Evolutionary conservation across 768 basidiomycete species (phyloP).

Genomic region (Mycena pura): DNA sequence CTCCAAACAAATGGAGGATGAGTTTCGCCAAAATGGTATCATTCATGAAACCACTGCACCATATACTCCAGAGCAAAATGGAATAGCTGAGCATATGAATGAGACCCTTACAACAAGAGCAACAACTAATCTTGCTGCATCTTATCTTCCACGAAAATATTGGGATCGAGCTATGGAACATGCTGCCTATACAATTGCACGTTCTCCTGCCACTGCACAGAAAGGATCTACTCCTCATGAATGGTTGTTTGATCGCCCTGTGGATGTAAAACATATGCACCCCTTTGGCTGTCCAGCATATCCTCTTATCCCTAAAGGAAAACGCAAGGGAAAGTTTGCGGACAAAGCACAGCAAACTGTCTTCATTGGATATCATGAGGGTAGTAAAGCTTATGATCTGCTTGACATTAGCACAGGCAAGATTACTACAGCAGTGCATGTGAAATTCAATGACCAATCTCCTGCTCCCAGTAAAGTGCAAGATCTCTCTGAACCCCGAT

Average conservation of each 20-base stretch:
- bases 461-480: too few species aligned
- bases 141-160: too few species aligned
- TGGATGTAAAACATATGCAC: neutral
- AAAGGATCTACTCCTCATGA: neutral
- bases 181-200: too few species aligned
- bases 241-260: neutral
- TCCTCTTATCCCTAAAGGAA: neutral
- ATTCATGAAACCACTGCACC: constrained; percentile 27
- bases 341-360: neutral
- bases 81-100: constrained; percentile 31
- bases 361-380: neutral
- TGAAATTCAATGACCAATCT: neutral
- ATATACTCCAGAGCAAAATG: constrained; percentile 33
- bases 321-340: neutral
- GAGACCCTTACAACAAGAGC: constrained; percentile 20
- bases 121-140: constrained; percentile 12
- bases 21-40: constrained; percentile 23
- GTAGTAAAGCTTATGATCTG: neutral
- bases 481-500: too few species aligned
- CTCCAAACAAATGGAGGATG: constrained; percentile 14
- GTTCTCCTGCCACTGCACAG: neutral
- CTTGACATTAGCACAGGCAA: neutral
- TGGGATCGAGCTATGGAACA: too few species aligned
- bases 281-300: neutral
- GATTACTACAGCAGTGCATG: neutral